Evolutionary conservation across 768 basidiomycete genomes (phyloP), one percentile per base, ranked within the genome.

Genomic region (Rhodotorula graminis): DNA sequence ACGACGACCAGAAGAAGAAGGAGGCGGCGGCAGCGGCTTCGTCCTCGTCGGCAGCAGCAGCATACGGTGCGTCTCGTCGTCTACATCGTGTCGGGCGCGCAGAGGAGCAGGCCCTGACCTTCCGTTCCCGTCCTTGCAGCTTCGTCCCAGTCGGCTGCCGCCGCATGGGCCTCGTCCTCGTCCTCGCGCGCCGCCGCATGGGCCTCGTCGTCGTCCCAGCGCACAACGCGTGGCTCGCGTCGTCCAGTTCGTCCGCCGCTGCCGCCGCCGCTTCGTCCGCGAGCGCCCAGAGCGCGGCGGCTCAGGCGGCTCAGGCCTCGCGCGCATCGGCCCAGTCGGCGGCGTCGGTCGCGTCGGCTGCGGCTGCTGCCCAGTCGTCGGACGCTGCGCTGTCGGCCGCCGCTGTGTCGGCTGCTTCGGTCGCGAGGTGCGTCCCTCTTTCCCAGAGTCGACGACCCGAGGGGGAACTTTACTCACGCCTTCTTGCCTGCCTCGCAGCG

Each of bases 1-100:
- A 46, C 18, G 56, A 21, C 11, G n/a, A 59, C 58, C 4, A 70
- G 68, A 3, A 70, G 64, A 6, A 44, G 59, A 27, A 68, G 62
- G 31, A 61, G 61, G n/a, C 65, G 53, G 23, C 42, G 10, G 53
- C 56, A 31, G 21, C 72, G 57, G 57, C 56, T 37, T 3, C 64
- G 19, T 56, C 61, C 18, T 59, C 61, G 14, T 57, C 56, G 19
- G 37, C 40, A 19, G 58, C 58, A 2, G 58, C 58, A 12, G 58
- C 58, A 12, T 16, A 8, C 9, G 57, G 57, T 58, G 33, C 21
- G 57, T 33, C 37, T 37, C 56, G 33, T 19, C 37, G 14, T 49
- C 21, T 49, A 1, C 11, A 21, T 18, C 16, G 1, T 37, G 12
- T 15, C 31, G 29, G 29, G 4, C 53, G 2, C n/a, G 27, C 27